A percentile compares a stretch with the other conserved stretches of the same genome.
Evolutionary conservation across 192 early-diverging fungal species (phyloP).

Genomic region (Coemansia sp.): DNA sequence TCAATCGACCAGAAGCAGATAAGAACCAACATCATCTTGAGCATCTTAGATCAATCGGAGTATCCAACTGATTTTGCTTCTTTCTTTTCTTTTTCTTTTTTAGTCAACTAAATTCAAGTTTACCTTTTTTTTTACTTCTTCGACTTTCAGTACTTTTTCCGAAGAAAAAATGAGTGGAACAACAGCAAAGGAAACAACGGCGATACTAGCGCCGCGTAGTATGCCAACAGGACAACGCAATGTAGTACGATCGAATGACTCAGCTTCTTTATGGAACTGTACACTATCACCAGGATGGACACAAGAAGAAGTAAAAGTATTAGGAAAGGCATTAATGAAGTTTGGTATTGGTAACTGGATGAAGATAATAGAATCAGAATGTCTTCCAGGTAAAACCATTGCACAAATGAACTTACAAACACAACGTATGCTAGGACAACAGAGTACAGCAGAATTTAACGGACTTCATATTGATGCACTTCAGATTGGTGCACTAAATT

Average conservation of each 20-base stretch:
- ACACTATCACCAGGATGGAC: constrained; percentile 94
- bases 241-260: constrained; percentile 89
- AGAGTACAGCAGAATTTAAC: constrained; percentile 94
- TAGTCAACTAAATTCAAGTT: constrained; percentile 9
- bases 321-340: constrained; percentile 81
- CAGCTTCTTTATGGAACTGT: constrained; percentile 92
- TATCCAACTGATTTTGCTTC: background rate
- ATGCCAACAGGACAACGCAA: constrained; percentile 89
- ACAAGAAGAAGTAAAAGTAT: constrained; percentile 74
- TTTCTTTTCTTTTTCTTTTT: background rate
- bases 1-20: constrained; percentile 70
- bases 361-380: constrained; percentile 87
- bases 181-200: constrained; percentile 15
- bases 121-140: constrained; percentile 11
- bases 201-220: constrained; percentile 68
- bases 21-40: constrained; percentile 55
- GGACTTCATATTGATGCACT: constrained; percentile 87
- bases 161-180: background rate
- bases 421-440: constrained; percentile 92
- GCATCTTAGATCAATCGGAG: constrained; percentile 49
- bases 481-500: constrained; percentile 84
- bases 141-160: background rate
- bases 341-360: constrained; percentile 96
- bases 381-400: constrained; percentile 93
- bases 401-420: constrained; percentile 96